Base-by-base conservation (phyloP, 2,329 filamentous ascomycete species). In the Fusarium ramigenum region DNA sequence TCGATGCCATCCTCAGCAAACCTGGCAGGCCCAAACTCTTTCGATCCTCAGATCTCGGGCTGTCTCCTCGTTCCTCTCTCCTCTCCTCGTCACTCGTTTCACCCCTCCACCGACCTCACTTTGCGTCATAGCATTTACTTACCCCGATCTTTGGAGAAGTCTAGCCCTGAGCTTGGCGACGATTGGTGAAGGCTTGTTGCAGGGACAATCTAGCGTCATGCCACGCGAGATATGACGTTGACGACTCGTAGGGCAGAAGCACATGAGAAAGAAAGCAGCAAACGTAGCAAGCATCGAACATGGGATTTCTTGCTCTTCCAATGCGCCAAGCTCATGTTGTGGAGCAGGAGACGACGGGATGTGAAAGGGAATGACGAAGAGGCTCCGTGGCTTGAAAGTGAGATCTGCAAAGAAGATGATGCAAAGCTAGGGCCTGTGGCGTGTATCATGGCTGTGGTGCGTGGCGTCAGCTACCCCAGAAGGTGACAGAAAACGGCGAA, bases 51-150 rank as follows among this genome's bases (percentile, higher is more conserved):
- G 30, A 50, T 50, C 47, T 50, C 30, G 25, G 25, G 28, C 28
- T 49, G 14, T 49, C 58, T 25, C 67, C 43, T 18, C n/a, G 40
- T 43, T 43, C 40, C n/a, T 18, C n/a, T 44, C 42, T 61, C 53
- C 34, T 57, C 16, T 30, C 28, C 36, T 37, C 34, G 18, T 39
- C 37, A 50, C 28, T 23, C 21, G 56, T 49, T 12, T 34, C 19
- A 59, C 60, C 60, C 64, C 59, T 58, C 63, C 54, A 67, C 63
- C 70, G 39, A 72, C 74, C 70, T 77, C 72, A 75, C 71, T 59
- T 32, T 72, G 64, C 77, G 77, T 78, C 77, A 78, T 78, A 72
- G 77, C 69, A 60, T 66, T 54, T 65, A 59, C 54, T 28, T 28
- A 28, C 46, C 43, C 46, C 52, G 37, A 74, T 61, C 46, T 57